Evolutionary conservation across 345 rosid species (phyloP).

Genomic region (Diplotaxis tenuifolia): DNA sequence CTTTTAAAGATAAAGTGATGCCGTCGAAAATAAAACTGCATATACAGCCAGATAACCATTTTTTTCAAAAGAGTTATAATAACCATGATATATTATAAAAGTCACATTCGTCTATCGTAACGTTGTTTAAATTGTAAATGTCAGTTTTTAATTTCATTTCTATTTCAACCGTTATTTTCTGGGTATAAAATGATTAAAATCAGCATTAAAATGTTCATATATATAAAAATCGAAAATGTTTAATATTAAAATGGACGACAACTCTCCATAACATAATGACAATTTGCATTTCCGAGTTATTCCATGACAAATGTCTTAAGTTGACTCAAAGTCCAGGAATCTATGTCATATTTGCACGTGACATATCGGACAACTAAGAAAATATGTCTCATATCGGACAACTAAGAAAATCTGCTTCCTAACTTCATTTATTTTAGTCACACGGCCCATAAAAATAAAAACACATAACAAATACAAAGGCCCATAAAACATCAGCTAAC

Average conservation of each 20-base stretch:
- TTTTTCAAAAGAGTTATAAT: background rate
- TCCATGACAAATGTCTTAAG: conserved; percentile 29
- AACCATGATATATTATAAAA: too few species aligned
- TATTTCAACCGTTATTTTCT: background rate
- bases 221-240: background rate
- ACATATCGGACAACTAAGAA: conserved; percentile 31
- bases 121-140: too few species aligned
- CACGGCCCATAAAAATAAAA: background rate
- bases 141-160: too few species aligned
- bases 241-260: conserved; percentile 1
- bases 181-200: background rate
- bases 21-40: background rate
- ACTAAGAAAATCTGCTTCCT: background rate
- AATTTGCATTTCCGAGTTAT: conserved; percentile 31
- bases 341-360: conserved; percentile 27
- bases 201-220: background rate
- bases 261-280: conserved; percentile 22
- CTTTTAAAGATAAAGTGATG: background rate
- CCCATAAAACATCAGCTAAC: conserved; percentile 56
- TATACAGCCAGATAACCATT: background rate
- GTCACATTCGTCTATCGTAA: too few species aligned
- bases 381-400: conserved; percentile 9
- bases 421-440: background rate
- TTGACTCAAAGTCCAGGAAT: conserved; percentile 20
- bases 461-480: background rate